Evolutionary conservation across 2,329 filamentous ascomycete genomes (phyloP).

Genomic region (Hypoxylon sp.): DNA sequence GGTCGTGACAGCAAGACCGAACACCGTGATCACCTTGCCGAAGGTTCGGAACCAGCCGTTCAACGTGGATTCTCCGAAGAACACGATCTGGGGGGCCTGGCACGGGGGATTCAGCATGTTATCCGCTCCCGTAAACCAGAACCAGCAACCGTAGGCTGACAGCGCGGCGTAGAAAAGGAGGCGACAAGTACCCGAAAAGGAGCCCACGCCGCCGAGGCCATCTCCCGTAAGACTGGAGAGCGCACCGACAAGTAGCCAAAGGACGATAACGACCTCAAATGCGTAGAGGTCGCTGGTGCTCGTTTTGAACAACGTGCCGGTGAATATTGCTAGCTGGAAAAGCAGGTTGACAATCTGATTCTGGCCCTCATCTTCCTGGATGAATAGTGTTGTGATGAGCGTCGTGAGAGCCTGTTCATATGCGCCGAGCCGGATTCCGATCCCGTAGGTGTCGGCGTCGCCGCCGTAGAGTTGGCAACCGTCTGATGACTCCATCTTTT

Average conservation of each 20-base stretch:
- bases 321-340: conserved; percentile 19
- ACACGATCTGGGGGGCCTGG: conserved; percentile 8
- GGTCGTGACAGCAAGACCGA: conserved; percentile 3
- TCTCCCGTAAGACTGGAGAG: conserved; percentile 17
- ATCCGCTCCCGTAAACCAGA: conserved; percentile 18
- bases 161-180: conserved; percentile 22
- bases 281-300: conserved; percentile 4
- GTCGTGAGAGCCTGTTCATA: conserved; percentile 20
- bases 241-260: conserved; percentile 22
- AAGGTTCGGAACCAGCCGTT: conserved; percentile 24
- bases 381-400: conserved; percentile 18
- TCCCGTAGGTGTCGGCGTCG: conserved; percentile 23
- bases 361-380: conserved; percentile 20
- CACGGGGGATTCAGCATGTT: conserved; percentile 15
- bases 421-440: conserved; percentile 26
- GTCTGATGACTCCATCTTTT: conserved; percentile 5
- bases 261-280: conserved; percentile 20
- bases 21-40: conserved; percentile 10
- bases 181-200: conserved; percentile 15
- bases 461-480: conserved; percentile 5
- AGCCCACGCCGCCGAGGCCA: conserved; percentile 1
- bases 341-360: conserved; percentile 17
- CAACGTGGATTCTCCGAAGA: conserved; percentile 17
- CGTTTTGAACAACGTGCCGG: conserved; percentile 18
- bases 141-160: conserved; percentile 26